Conservation (phyloP, 1,139 yeast species). For the Sugiyamaella pinicola region DNA sequence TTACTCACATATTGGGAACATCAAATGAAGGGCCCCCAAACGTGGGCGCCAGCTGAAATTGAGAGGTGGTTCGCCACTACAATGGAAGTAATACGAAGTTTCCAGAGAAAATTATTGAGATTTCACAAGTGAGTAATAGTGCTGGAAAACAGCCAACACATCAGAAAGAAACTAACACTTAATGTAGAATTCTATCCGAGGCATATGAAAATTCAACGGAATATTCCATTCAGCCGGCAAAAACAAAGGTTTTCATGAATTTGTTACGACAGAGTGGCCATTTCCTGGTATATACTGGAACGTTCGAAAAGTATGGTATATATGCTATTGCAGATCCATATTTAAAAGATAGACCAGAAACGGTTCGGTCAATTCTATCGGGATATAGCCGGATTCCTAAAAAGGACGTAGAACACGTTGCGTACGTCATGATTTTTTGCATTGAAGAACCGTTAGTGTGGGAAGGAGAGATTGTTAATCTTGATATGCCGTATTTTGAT, state of each 20-base stretch:
- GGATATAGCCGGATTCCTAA: constrained; percentile 41
- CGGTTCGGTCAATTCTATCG: constrained; percentile 42
- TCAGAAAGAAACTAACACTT: constrained; percentile 10
- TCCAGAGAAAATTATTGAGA: constrained; percentile 81
- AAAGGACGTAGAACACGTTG: constrained; percentile 41
- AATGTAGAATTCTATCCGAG: constrained; percentile 55
- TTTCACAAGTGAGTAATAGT: constrained; percentile 55
- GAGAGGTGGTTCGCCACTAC: constrained; percentile 80
- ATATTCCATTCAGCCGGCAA: constrained; percentile 59
- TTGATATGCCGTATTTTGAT: constrained; percentile 49
- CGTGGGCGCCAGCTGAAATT: constrained; percentile 58
- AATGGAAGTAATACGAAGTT: constrained; percentile 80
- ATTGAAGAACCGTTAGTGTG: constrained; percentile 87
- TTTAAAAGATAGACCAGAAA: constrained; percentile 48
- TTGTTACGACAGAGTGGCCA: constrained; percentile 66
- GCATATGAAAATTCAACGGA: constrained; percentile 77
- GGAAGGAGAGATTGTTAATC: constrained; percentile 77
- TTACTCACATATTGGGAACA: constrained; percentile 69
- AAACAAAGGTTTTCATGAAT: constrained; percentile 55
- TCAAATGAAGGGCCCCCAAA: constrained; percentile 68
- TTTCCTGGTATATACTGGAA: constrained; percentile 75
- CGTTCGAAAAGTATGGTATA: constrained; percentile 72
- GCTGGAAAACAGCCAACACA: too few relatives aligned
- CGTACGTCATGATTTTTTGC: constrained; percentile 73
- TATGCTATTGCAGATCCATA: constrained; percentile 71